Conservation (phyloP, 257 asterid species). For the Linaria vulgaris region DNA sequence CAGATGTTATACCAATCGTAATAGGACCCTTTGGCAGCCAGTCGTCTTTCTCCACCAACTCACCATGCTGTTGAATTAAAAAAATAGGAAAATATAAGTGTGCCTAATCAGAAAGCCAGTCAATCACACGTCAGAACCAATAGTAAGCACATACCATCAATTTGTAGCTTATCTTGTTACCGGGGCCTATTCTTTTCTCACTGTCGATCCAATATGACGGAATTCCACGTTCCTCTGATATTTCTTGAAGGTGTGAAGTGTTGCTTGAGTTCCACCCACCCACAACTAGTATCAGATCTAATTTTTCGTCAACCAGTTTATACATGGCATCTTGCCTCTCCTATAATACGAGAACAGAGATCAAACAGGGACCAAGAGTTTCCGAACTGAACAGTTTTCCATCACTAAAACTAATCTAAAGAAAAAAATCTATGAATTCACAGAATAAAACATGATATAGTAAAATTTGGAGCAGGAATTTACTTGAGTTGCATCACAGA, state of each 20-base stretch:
- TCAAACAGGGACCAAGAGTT: slow-evolving; percentile 21
- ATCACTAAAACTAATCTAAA: slow-evolving; percentile 10
- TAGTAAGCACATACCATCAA: slow-evolving; percentile 54
- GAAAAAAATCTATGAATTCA: not conserved
- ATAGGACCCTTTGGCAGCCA: slow-evolving; percentile 88
- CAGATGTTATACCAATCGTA: slow-evolving; percentile 90
- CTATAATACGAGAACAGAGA: slow-evolving; percentile 36
- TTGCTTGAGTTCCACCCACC: slow-evolving; percentile 99
- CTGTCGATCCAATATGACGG: slow-evolving; percentile 97
- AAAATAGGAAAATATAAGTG: slow-evolving; percentile 7
- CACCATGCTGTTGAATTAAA: slow-evolving; percentile 73
- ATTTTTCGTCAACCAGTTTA: slow-evolving; percentile 71
- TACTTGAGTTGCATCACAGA: slow-evolving; percentile 99
- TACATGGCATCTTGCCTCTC: slow-evolving; percentile 99
- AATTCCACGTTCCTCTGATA: slow-evolving; percentile 84
- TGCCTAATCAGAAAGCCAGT: not conserved
- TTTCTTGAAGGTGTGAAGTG: slow-evolving; percentile 97
- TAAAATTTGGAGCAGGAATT: slow-evolving; percentile 20
- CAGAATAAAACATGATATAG: slow-evolving; percentile 13
- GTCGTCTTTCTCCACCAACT: slow-evolving; percentile 90
- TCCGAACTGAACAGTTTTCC: slow-evolving; percentile 6
- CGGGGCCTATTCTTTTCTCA: slow-evolving; percentile 89
- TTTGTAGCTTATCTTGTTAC: slow-evolving; percentile 78
- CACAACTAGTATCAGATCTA: slow-evolving; percentile 87
- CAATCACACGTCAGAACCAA: slow-evolving; percentile 10